Base-by-base conservation (phyloP, 2,329 filamentous ascomycete genomes). In the Penicillium sp. region DNA sequence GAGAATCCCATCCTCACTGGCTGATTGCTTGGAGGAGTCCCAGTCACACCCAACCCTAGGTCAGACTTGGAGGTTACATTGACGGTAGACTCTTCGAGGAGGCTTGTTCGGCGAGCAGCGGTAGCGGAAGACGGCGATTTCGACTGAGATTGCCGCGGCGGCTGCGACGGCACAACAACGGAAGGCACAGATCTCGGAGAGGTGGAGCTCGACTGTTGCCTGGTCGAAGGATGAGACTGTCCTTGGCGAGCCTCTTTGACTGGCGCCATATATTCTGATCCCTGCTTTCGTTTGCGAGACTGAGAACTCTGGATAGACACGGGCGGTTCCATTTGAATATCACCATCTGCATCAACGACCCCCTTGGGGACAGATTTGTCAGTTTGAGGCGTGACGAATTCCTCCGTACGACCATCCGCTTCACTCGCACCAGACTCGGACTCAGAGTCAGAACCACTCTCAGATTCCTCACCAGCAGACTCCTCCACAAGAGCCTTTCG, bases 11-110 rank as follows among this genome's bases (percentile, higher is more conserved):
- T 6, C 4, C 40, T 28, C 3, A 13, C 27, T 2, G 41, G 38
- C 18, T 52, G 42, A 19, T 59, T 63, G 37, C 53, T 53, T n/a
- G 57, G 49, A 19, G 63, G 61, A 34, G 60, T 67, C 39, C 39
- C 54, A 10, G 64, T 65, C 13, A 67, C 65, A 4, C 63, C 65
- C 19, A 66, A 44, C 3, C 61, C 64, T 14, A 65, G 46, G 19
- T 60, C 61, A 16, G 41, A 41, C 13, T 46, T 9, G 43, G 57
- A 18, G 1, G 31, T 22, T 11, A 22, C 34, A 3, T n/a, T 28
- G 4, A 14, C 10, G 4, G 18, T 11, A 18, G 34, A 29, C 13
- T 49, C 35, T 28, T 33, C 35, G 16, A 34, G 35, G 11, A 46
- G 25, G n/a, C 35, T 49, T 8, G 34, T 34, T 9, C 36, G 14